Base-by-base conservation (phyloP, 176 grass and related monocot genomes). In the Triticum dicoccoides region DNA sequence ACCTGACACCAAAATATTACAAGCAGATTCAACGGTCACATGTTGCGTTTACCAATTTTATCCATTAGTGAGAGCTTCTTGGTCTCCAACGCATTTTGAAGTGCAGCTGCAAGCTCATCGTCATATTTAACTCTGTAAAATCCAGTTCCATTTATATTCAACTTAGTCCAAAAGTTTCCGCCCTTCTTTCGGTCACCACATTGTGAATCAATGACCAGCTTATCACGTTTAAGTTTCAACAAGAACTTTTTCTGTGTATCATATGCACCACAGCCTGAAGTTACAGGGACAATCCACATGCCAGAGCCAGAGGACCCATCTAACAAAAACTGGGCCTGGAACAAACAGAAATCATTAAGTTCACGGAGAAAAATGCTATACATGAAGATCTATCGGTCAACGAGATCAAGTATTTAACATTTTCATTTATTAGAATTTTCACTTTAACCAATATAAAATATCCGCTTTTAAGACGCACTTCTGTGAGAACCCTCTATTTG, bases 91-190 rank as follows among this genome's bases (percentile, higher is more conserved):
- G 93, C 96, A 67, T 86, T 92, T 89, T 73, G 68, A 89, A 98
- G 90, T 73, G 89, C 78, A 84, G 79, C 84, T 73, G 84, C 78
- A 88, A 98, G 91, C 80, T 89, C 70, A 80, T 94, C 86, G 47
- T 98, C 93, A 76, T 98, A 98, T 86, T 94, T 86, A 34, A 95
- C 86, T 78, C 96, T 85, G 81, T 98, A 98, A 82, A 98, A 95
- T 42, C 93, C 96, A 25, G 91, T 94, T 87, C 95, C 93, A 77
- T 98, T 74, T 27, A 90, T 45, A 78, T 98, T 98, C 79, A 95
- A 71, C 70, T 94, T 98, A 82, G 92, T 79, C 96, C 96, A 98
- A 88, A 92, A 95, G 56, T 65, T 51, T 79, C 17, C 70, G 41
- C 86, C 65, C 61, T 87, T 88, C 38, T 76, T 79, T 79, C 67